Evolutionary conservation across 2,329 filamentous ascomycete genomes (phyloP).

Genomic region (Xylariaceae sp.): DNA sequence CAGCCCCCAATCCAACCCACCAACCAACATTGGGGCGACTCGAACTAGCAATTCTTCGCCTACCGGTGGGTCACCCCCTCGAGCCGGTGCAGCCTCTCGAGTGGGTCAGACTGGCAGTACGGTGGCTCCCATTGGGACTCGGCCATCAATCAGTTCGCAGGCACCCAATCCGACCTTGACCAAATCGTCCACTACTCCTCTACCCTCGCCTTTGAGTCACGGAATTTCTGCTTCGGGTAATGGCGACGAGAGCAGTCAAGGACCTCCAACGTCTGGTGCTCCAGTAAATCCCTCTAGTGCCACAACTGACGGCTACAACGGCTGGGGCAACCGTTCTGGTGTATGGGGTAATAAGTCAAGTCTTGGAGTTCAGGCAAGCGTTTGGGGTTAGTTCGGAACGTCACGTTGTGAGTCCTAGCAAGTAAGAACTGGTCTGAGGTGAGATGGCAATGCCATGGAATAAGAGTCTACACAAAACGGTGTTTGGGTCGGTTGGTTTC

Average conservation of each 20-base stretch:
- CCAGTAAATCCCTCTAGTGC: constrained; percentile 62
- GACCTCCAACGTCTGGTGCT: constrained; percentile 51
- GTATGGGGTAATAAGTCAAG: constrained; percentile 86
- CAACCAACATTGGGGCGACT: constrained; percentile 65
- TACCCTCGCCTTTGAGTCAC: constrained; percentile 85
- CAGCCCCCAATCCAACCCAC: constrained; percentile 75
- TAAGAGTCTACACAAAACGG: constrained; percentile 37
- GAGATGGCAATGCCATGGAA: constrained; percentile 12
- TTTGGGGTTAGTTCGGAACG: constrained; percentile 74
- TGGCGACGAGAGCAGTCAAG: constrained; percentile 53
- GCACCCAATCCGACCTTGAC: constrained; percentile 65
- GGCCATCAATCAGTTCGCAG: constrained; percentile 67
- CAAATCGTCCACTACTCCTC: constrained; percentile 86
- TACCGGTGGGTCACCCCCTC: constrained; percentile 78
- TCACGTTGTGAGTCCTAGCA: constrained; percentile 14
- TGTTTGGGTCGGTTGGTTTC: constrained; percentile 43
- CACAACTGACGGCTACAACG: constrained; percentile 56
- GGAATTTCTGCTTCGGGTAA: constrained; percentile 65
- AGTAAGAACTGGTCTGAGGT: constrained; percentile 5
- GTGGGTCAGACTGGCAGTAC: constrained; percentile 62
- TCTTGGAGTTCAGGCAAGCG: constrained; percentile 86
- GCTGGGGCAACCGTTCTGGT: constrained; percentile 80
- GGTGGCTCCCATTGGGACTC: constrained; percentile 92
- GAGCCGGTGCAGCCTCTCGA: constrained; percentile 65
- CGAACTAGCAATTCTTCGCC: constrained; percentile 86